Evolutionary conservation across 2,329 filamentous ascomycete species (phyloP).

Genomic region (Colletotrichum eremochloae): DNA sequence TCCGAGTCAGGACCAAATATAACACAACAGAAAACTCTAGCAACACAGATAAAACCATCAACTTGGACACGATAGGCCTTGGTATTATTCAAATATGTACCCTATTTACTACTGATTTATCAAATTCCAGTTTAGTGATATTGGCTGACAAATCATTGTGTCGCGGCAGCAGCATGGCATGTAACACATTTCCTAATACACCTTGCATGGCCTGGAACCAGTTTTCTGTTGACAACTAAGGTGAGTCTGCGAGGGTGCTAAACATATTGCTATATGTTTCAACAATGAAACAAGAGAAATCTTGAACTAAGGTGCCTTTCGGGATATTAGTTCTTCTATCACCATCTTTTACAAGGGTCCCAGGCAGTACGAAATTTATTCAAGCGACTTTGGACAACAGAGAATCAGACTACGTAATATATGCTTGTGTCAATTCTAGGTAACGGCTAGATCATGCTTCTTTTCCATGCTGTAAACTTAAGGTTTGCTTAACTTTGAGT

Average conservation of each 20-base stretch:
- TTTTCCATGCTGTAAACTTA: no score
- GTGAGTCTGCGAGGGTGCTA: neutral
- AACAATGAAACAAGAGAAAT: neutral
- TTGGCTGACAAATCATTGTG: neutral
- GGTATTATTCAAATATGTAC: neutral
- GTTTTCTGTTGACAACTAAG: no score
- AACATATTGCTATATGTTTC: neutral
- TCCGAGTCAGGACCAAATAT: neutral
- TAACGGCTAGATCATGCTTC: fast-evolving
- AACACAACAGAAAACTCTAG: neutral
- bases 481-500: neutral
- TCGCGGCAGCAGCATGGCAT: neutral
- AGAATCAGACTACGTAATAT: neutral
- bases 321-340: neutral
- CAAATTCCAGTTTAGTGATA: neutral
- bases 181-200: neutral
- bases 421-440: no score
- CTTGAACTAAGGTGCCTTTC: neutral
- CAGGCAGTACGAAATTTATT: no score
- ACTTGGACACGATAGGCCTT: no score
- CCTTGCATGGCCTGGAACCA: neutral
- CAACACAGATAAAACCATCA: no score
- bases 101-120: neutral
- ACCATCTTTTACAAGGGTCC: neutral
- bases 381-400: neutral